Conservation (phyloP, 2,329 filamentous ascomycete genomes). For the Mycosphaerella arachidis region DNA sequence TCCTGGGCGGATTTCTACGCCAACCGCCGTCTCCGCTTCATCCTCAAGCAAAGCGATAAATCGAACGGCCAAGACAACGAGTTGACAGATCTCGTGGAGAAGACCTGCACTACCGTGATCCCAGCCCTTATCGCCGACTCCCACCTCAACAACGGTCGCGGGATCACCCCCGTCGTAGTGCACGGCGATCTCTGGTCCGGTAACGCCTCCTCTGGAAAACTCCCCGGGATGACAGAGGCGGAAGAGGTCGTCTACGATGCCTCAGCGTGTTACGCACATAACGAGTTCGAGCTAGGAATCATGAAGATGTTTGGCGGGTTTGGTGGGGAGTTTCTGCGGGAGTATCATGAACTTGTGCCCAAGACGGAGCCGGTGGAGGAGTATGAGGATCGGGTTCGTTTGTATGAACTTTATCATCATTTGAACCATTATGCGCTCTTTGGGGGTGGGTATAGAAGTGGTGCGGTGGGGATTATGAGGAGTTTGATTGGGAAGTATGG, state of each 20-base stretch:
- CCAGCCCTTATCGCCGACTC: slow-evolving; percentile 68
- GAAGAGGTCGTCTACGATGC: slow-evolving; percentile 83
- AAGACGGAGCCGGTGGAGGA: slow-evolving; percentile 77
- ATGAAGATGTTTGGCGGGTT: slow-evolving; percentile 98
- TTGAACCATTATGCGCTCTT: slow-evolving; percentile 75
- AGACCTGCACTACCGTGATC: slow-evolving; percentile 61
- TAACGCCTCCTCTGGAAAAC: slow-evolving; percentile 65
- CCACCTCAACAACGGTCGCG: slow-evolving; percentile 57
- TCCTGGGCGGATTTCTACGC: slow-evolving; percentile 87
- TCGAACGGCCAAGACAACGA: slow-evolving; percentile 62
- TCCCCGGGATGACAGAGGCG: slow-evolving; percentile 50
- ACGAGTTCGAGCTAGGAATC: slow-evolving; percentile 86
- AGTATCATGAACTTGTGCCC: slow-evolving; percentile 70
- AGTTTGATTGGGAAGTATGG: slow-evolving; percentile 68
- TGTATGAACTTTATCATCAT: slow-evolving; percentile 88
- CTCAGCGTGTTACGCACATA: slow-evolving; percentile 76
- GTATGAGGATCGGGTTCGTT: slow-evolving; percentile 72
- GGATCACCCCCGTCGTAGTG: slow-evolving; percentile 70
- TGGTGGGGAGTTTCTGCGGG: slow-evolving; percentile 63
- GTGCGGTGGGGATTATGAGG: slow-evolving; percentile 76
- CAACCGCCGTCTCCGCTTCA: slow-evolving; percentile 64
- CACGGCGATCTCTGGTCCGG: slow-evolving; percentile 95
- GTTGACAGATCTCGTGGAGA: slow-evolving; percentile 60
- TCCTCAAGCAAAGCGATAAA: slow-evolving; percentile 55
- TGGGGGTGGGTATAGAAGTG: slow-evolving; percentile 73